These are phyloP conservation scores for Beauveria sp. DNA, from an alignment of 2,329 filamentous ascomycete genomes.

Conservation along the genomic window DNA sequence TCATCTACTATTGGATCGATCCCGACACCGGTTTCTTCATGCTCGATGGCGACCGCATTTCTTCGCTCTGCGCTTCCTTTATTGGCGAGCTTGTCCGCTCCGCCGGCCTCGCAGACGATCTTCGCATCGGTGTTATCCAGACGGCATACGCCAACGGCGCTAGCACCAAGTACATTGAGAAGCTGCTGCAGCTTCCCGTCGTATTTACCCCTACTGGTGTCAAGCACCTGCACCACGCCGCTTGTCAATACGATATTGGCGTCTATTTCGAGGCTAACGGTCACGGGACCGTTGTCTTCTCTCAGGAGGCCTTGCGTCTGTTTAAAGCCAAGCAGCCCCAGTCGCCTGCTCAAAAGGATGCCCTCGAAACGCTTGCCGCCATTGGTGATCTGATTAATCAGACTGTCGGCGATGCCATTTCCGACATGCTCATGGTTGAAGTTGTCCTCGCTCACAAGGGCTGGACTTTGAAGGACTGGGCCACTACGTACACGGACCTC, in stretches of 20 bases:
- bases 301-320: slow-evolving; percentile 67
- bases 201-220: slow-evolving; percentile 93
- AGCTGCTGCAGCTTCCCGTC: slow-evolving; percentile 80
- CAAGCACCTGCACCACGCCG: slow-evolving; percentile 96
- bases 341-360: slow-evolving; percentile 84
- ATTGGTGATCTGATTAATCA: slow-evolving; percentile 94
- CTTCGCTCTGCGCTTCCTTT: slow-evolving; percentile 87
- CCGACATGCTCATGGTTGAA: slow-evolving; percentile 92
- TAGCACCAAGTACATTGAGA: slow-evolving; percentile 84
- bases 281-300: slow-evolving; percentile 94
- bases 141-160: slow-evolving; percentile 97
- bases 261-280: slow-evolving; percentile 99
- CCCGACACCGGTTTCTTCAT: slow-evolving; percentile 79
- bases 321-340: slow-evolving; percentile 77
- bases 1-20: slow-evolving; percentile 92
- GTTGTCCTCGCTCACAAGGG: slow-evolving; percentile 91
- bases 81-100: slow-evolving; percentile 80
- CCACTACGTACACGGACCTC: slow-evolving; percentile 84
- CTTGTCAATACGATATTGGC: slow-evolving; percentile 86
- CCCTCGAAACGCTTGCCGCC: slow-evolving; percentile 75
- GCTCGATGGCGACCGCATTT: slow-evolving; percentile 93
- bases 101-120: slow-evolving; percentile 68
- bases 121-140: slow-evolving; percentile 91
- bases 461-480: slow-evolving; percentile 88
- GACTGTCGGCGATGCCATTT: slow-evolving; percentile 91